Evolutionary conservation across 495 filamentous ascomycete species (phyloP), one percentile per base, ranked within the genome.

Genomic region (Penicillium argentinense): DNA sequence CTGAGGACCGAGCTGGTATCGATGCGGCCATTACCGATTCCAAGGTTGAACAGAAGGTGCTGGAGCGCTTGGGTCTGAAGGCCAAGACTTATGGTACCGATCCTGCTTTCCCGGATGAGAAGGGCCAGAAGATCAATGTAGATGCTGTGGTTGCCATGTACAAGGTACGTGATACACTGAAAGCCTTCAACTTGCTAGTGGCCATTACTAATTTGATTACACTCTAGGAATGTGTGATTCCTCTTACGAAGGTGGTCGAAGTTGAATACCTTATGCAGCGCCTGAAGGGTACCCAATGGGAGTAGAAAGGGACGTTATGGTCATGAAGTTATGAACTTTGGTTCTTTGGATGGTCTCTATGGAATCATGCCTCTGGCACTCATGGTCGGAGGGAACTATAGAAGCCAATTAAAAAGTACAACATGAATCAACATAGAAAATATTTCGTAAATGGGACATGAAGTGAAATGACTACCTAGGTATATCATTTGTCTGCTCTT

Each of bases 211-310:
- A 52, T 29, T 44, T 57, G 3, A n/a, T 65, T 44, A 66, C 40
- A 16, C 8, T n/a, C n/a, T 44, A 84, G 80, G 84, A 95, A 62
- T 89, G 85, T 66, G 91, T 99, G 42, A 99, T 99, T 46, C 95
- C 95, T 2, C 67, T 97, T 62, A 99, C 95, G 19, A 99, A 97
- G 67, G 84, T 91, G 49, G 91, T 99, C 22, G 95, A 99, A 73
- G 88, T 97, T 14, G 91, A 97, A 59, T 99, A 99, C 57, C 75
- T 99, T 30, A 95, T 97, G 86, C 89, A 97, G 66, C 80, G 93
- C 44, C 75, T 99, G 24, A 81, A 85, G 57, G 79, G 79, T 12
- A 85, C 83, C 7, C 53, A 81, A 62, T 86, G 82, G 80, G 75
- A 80, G 57, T 82, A 57, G 54, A 42, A 8, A 28, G 21, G 16